Conservation (phyloP, 306 rosid species). For the Crataegus laevigata region DNA sequence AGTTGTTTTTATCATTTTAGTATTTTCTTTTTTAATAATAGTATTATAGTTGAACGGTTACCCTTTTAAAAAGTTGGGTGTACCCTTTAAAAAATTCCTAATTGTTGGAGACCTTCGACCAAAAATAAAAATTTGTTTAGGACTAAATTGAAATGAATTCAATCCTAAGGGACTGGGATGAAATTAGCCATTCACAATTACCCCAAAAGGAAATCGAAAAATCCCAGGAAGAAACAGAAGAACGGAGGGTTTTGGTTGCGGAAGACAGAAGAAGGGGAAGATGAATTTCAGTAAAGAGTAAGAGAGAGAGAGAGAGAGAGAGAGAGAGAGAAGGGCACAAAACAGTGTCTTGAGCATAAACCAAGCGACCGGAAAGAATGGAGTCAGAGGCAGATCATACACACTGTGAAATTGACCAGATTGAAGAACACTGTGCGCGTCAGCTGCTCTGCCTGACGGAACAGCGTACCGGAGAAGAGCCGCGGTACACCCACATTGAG, state of each 20-base stretch:
- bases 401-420: neutral
- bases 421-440: neutral
- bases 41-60: no score
- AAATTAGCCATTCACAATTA: neutral
- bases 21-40: no score
- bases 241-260: neutral
- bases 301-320: no score
- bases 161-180: neutral
- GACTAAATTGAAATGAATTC: no score
- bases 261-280: neutral
- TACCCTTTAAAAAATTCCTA: no score
- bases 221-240: neutral
- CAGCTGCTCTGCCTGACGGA: conserved; percentile 39
- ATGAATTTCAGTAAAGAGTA: neutral
- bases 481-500: conserved; percentile 47
- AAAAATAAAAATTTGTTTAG: no score
- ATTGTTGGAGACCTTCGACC: no score
- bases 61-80: no score
- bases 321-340: neutral
- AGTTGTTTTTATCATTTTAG: no score
- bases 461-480: conserved; percentile 39
- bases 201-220: neutral
- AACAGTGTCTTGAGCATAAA: no score
- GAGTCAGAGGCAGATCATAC: neutral
- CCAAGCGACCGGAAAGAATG: neutral